Conservation (phyloP, 305 asterid genomes). For the Rubia tinctorum region DNA sequence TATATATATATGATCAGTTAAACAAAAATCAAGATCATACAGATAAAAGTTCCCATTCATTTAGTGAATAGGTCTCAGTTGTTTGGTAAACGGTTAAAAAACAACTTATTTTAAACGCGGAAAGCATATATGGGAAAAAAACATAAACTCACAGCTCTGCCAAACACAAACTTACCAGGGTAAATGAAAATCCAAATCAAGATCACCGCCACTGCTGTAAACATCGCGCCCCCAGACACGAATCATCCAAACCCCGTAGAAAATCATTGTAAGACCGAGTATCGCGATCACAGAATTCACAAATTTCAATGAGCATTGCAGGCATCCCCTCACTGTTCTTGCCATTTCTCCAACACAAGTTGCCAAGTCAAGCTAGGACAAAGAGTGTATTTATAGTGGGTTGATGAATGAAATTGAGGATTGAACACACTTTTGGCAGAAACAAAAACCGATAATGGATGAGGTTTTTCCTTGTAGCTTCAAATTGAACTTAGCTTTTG, state of each 20-base stretch:
- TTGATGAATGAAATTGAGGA: neutral
- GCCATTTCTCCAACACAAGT: slow-evolving; percentile 14
- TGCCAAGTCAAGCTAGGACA: neutral
- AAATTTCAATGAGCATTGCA: slow-evolving; percentile 35
- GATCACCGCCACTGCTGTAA: slow-evolving; percentile 11
- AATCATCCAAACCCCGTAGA: slow-evolving; percentile 38
- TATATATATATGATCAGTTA: neutral
- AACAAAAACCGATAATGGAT: neutral
- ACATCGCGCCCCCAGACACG: slow-evolving; percentile 39
- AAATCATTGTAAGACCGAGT: slow-evolving; percentile 35
- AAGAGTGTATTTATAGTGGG: neutral
- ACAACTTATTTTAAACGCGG: neutral
- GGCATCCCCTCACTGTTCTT: slow-evolving; percentile 23
- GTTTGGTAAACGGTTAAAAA: neutral
- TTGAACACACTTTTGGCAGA: too few species aligned
- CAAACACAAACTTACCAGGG: slow-evolving; percentile 42
- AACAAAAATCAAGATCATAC: neutral
- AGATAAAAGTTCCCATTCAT: too few species aligned
- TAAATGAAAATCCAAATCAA: slow-evolving; percentile 7
- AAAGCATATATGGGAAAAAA: neutral
- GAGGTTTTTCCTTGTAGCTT: neutral
- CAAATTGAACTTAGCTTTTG: neutral
- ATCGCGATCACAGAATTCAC: slow-evolving; percentile 39
- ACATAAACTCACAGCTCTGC: too few species aligned
- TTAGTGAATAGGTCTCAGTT: too few species aligned